phyloP scores from a whole-genome alignment of 2,329 filamentous ascomycete genomes.

The Pezicula carpinea region DNA sequence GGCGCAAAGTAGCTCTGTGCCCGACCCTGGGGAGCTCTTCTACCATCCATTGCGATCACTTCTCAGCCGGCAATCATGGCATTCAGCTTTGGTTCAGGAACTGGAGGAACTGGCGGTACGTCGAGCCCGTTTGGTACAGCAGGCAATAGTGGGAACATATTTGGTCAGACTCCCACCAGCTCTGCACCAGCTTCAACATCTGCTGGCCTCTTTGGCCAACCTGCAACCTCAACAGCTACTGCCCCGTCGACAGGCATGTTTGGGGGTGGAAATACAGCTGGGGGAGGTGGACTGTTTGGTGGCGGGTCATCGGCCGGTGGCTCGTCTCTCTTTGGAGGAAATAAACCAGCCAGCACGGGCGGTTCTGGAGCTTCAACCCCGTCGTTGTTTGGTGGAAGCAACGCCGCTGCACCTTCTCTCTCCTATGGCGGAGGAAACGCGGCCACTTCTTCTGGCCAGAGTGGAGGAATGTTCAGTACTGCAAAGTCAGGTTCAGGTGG shows the following conservation, averaged over 20 bases:
- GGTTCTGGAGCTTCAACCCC: constrained; percentile 19
- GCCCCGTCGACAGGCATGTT: constrained; percentile 11
- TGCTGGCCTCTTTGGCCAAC: constrained; percentile 27
- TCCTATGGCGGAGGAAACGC: constrained; percentile 10
- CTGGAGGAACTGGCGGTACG: constrained; percentile 10
- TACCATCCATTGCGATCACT: not conserved
- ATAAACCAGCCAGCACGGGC: not conserved
- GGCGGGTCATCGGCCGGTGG: constrained; percentile 4
- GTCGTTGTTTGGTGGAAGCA: constrained; percentile 20
- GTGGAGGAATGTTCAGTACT: too few relatives aligned
- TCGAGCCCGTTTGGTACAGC: not conserved
- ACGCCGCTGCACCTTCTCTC: constrained; percentile 24
- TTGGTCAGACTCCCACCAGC: constrained; percentile 18
- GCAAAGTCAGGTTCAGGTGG: too few relatives aligned
- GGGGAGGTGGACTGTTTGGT: constrained; percentile 18
- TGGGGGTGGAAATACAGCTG: constrained; percentile 2
- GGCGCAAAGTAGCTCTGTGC: not conserved
- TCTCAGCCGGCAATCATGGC: constrained; percentile 22
- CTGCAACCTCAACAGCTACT: constrained; percentile 9
- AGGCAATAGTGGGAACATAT: constrained; percentile 18
- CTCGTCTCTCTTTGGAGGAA: constrained; percentile 8
- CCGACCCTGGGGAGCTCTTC: not conserved
- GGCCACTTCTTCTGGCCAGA: too few relatives aligned
- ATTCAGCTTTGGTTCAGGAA: constrained; percentile 28
- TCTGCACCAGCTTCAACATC: constrained; percentile 7